Base-by-base conservation (phyloP, 73 alveolate species). In the Paraurostyla sp. region DNA sequence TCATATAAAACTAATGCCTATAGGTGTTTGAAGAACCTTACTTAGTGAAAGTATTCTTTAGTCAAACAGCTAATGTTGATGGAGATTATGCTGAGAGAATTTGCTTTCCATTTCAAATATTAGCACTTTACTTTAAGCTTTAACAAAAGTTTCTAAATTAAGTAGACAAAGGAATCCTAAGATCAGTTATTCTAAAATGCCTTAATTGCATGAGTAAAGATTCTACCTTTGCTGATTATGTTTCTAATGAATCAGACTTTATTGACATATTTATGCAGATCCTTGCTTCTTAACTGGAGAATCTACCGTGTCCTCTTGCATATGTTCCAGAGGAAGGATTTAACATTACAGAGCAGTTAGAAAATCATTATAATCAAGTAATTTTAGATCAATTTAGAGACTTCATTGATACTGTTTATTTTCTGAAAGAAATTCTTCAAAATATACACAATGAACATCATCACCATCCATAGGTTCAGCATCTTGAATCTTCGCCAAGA, bases 211-310 rank as follows among this genome's bases (percentile, higher is more conserved):
- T 78, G 89, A 52, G 89, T 36, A 50, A 52, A 45, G 89, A 78
- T 50, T 30, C 27, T 13, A 51, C 78, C 3, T 78, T 78, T 36
- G 76, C 89, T n/a, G 80, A 78, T 9, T 78, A 78, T 36, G 32
- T 78, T 9, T 46, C 89, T 11, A 40, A 78, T 51, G 89, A 78
- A 35, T 78, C 89, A 11, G 89, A 78, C 2, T 78, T 78, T 36
- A 40, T 78, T 13, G 89, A 78, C 7, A 78, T 78, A 13, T 78
- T 78, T 78, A 78, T 78, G 89, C 59, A 78, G 40, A 46, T 49
- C 20, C 23, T 51, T 33, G 89, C 78, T 9, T 51, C 80, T 35
- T 23, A 51, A 40, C 22, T 78, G 32, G 89, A 78, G 42, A 52
- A 78, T 32, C 78, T 78, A 13, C 89, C 89, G 42, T 58, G 52